A percentile compares a stretch with the other conserved stretches of the same genome.
Evolutionary conservation across 2,329 filamentous ascomycete species (phyloP).

Genomic region (Lachnellula cervina): DNA sequence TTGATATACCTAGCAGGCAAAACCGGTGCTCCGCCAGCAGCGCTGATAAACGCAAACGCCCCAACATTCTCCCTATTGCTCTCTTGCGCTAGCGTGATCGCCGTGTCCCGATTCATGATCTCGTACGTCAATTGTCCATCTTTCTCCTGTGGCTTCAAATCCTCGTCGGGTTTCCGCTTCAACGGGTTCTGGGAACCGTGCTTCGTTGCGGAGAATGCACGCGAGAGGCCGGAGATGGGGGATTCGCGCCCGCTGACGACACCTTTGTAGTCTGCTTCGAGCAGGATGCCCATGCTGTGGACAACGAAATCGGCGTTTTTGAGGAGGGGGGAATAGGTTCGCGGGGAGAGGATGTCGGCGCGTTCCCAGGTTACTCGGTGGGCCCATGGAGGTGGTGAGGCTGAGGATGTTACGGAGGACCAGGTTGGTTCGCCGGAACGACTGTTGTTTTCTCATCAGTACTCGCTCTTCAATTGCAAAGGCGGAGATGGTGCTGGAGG

Average conservation of each 20-base stretch:
- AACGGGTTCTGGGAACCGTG: conserved; percentile 66
- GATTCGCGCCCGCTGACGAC: conserved; percentile 80
- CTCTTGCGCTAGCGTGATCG: conserved; percentile 76
- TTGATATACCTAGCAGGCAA: conserved; percentile 80
- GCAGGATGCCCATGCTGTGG: conserved; percentile 90
- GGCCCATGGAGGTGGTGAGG: conserved; percentile 72
- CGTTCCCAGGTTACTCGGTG: conserved; percentile 79
- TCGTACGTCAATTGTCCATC: conserved; percentile 88
- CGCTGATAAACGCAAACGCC: conserved; percentile 84
- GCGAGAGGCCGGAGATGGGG: conserved; percentile 69
- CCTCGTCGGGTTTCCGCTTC: conserved; percentile 52
- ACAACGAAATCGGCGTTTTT: conserved; percentile 78
- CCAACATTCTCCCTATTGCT: conserved; percentile 58
- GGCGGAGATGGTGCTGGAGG: not conserved
- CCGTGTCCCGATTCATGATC: conserved; percentile 90
- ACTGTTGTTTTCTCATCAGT: conserved; percentile 41
- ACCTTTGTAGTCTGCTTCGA: conserved; percentile 97
- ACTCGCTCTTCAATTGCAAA: not conserved
- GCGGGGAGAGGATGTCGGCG: conserved; percentile 79
- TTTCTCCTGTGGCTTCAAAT: conserved; percentile 60
- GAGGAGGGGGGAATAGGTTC: conserved; percentile 72
- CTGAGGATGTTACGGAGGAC: conserved; percentile 65
- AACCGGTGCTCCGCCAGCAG: conserved; percentile 78
- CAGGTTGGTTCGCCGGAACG: conserved; percentile 87
- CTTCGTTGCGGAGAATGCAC: conserved; percentile 68